A percentile compares a stretch with the other conserved stretches of the same genome.
Conservation (phyloP, 805 yeast genomes). For the Candida vaughaniae region DNA sequence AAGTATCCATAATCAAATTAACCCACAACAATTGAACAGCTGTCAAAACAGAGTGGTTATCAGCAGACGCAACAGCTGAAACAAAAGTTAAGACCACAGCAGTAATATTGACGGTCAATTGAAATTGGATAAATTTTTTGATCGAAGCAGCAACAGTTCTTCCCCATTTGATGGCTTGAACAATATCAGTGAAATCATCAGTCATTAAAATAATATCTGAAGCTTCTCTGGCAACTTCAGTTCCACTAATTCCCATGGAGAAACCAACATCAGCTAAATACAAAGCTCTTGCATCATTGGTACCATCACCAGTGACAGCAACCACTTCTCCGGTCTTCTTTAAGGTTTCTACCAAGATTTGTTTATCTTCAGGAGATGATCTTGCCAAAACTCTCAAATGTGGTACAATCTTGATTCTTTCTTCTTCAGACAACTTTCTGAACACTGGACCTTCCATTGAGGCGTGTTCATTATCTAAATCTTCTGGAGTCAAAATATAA, state of each 20-base stretch:
- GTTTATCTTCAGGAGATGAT: conserved; percentile 94
- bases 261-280: conserved; percentile 97
- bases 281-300: conserved; percentile 97
- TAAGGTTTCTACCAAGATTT: conserved; percentile 78
- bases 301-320: conserved; percentile 99
- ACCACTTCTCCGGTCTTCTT: conserved; percentile 86
- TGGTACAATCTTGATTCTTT: conserved; percentile 66
- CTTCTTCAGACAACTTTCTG: conserved; percentile 58
- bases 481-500: conserved; percentile 63
- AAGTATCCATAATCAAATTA: conserved; percentile 95
- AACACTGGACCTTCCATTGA: conserved; percentile 94
- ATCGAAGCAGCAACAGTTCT: conserved; percentile 94
- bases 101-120: conserved; percentile 91
- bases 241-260: conserved; percentile 98
- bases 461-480: conserved; percentile 50
- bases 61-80: conserved; percentile 81
- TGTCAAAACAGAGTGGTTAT: conserved; percentile 83
- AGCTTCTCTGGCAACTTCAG: conserved; percentile 98
- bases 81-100: conserved; percentile 95
- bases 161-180: conserved; percentile 98
- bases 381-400: conserved; percentile 83
- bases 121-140: conserved; percentile 94
- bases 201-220: conserved; percentile 90
- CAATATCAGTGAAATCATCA: conserved; percentile 92
- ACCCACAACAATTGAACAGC: conserved; percentile 98